Percentiles rank a stretch among this genome's conserved stretches.
These are phyloP conservation scores for Alnus glutinosa DNA, from an alignment of 306 rosid genomes.

Conservation along the genomic window DNA sequence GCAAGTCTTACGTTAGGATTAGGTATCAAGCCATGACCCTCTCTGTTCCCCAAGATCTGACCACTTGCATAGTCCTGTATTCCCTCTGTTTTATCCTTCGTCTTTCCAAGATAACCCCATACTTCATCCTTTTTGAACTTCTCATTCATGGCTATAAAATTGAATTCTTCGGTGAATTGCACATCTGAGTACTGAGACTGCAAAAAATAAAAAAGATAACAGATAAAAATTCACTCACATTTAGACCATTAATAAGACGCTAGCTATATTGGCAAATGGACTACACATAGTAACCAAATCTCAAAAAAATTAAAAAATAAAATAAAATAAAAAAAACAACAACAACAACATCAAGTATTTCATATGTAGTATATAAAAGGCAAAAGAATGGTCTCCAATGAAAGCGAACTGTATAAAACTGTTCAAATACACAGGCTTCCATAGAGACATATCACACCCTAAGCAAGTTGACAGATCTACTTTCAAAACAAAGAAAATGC, in stretches of 20 bases:
- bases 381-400: neutral
- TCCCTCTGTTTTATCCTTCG: conserved; percentile 35
- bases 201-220: neutral
- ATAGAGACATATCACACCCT: conserved; percentile 5
- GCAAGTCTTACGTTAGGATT: conserved; percentile 42
- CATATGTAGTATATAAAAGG: neutral
- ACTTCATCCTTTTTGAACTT: conserved; percentile 82
- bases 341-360: neutral
- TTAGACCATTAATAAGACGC: neutral
- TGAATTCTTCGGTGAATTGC: conserved; percentile 73
- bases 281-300: neutral
- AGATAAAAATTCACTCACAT: neutral
- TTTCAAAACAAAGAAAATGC: too few relatives aligned
- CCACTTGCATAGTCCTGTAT: conserved; percentile 32
- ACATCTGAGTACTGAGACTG: conserved; percentile 36
- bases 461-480: neutral
- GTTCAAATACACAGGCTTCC: neutral
- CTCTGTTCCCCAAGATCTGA: conserved; percentile 36
- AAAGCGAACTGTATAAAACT: neutral
- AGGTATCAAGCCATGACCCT: conserved; percentile 29
- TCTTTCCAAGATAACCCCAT: conserved; percentile 68
- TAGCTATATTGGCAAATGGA: conserved; percentile 12
- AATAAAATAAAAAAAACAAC: too few relatives aligned
- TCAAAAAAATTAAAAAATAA: too few relatives aligned
- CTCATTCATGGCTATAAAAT: conserved; percentile 81